Conservation (phyloP, 345 rosid species). For the Schrenkiella parvula region DNA sequence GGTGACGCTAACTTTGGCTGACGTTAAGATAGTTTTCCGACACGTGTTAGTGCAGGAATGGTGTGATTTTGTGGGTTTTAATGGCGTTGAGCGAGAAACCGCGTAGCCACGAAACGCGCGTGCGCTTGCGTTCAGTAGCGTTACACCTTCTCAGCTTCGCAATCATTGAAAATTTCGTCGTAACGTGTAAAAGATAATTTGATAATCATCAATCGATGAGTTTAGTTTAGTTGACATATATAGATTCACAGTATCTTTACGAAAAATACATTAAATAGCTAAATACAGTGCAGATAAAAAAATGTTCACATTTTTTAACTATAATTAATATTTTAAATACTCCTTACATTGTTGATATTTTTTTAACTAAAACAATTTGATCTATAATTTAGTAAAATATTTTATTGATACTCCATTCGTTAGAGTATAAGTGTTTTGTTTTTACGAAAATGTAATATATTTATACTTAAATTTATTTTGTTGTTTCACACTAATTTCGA, state of each 20-base stretch:
- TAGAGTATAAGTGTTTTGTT: not conserved
- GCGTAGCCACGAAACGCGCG: not conserved
- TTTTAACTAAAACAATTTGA: not conserved
- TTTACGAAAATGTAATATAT: not conserved
- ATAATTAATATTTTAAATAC: too few relatives aligned
- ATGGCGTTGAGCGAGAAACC: not conserved
- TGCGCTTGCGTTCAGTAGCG: not conserved
- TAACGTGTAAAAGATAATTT: slow-evolving; percentile 5
- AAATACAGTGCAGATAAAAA: not conserved
- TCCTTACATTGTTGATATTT: too few relatives aligned
- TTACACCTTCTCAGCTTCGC: slow-evolving; percentile 1
- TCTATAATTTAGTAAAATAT: not conserved
- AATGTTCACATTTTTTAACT: too few relatives aligned
- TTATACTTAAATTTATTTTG: not conserved
- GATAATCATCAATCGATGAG: not conserved
- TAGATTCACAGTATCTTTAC: not conserved
- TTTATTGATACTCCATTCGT: not conserved
- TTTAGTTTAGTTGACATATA: not conserved
- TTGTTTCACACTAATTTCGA: not conserved
- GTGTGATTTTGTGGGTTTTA: not conserved
- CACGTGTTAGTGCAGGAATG: slow-evolving; percentile 18
- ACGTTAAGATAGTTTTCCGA: not conserved
- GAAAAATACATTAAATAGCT: not conserved
- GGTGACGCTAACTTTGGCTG: slow-evolving; percentile 14
- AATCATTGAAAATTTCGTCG: slow-evolving; percentile 12